These are phyloP conservation scores for Alternaria arbusti DNA, from an alignment of 2,329 filamentous ascomycete genomes.

Conservation along the genomic window DNA sequence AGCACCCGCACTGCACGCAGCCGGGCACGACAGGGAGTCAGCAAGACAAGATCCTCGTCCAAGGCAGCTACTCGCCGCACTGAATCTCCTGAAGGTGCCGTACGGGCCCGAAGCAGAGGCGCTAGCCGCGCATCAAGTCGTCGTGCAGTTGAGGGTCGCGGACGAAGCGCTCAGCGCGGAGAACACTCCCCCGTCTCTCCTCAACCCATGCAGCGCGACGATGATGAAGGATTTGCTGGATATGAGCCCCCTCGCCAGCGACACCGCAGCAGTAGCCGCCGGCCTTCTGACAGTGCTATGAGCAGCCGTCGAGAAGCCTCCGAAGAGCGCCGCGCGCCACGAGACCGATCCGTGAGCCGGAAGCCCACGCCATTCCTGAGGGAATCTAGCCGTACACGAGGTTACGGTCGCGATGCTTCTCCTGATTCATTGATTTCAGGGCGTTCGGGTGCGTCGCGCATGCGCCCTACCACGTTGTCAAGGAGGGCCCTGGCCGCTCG, in stretches of 20 bases:
- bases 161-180: conserved; percentile 42
- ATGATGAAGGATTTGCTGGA: conserved; percentile 64
- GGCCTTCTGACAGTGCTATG: conserved; percentile 53
- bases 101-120: conserved; percentile 36
- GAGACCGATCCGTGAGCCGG: conserved; percentile 47
- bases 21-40: conserved; percentile 38
- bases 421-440: conserved; percentile 44
- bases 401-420: conserved; percentile 42
- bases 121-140: conserved; percentile 47
- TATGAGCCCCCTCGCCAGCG: conserved; percentile 64
- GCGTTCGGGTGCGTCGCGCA: conserved; percentile 34
- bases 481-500: conserved; percentile 64
- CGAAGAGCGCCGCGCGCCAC: conserved; percentile 49
- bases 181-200: conserved; percentile 81
- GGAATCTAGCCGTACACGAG: conserved; percentile 43
- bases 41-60: conserved; percentile 47
- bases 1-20: conserved; percentile 46
- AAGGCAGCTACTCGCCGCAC: conserved; percentile 38
- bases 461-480: conserved; percentile 40
- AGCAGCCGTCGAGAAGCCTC: conserved; percentile 55
- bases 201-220: conserved; percentile 71
- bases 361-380: conserved; percentile 36
- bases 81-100: conserved; percentile 45
- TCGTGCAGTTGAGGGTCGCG: conserved; percentile 40
- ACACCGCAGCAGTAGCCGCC: conserved; percentile 60